Percentiles rank a stretch among this genome's conserved stretches.
These are phyloP conservation scores for Proliferodiscus dingleyae DNA, from an alignment of 2,329 filamentous ascomycete genomes.

Conservation along the genomic window DNA sequence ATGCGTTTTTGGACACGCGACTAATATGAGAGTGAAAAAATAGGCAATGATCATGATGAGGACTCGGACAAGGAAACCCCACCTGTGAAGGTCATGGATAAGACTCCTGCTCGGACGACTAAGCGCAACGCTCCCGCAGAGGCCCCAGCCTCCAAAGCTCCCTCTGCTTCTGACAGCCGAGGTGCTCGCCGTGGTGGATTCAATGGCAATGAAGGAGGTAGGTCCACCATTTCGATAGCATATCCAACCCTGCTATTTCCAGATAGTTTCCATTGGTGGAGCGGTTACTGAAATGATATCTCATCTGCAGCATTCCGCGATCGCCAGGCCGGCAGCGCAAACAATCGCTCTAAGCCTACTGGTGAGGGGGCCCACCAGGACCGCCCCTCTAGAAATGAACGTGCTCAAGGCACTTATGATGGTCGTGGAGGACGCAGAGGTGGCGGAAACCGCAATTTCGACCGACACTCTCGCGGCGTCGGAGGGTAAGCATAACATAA, in stretches of 20 bases:
- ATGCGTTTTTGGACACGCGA: constrained; percentile 22
- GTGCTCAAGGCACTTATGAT: constrained; percentile 53
- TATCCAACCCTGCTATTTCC: neutral
- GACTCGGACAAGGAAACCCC: constrained; percentile 69
- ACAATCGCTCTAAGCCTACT: constrained; percentile 76
- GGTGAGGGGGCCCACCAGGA: constrained; percentile 60
- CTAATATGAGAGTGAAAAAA: constrained; percentile 25
- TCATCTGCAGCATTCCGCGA: constrained; percentile 73
- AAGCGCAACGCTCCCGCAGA: constrained; percentile 86
- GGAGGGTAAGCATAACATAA: constrained; percentile 24
- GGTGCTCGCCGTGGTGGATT: constrained; percentile 47
- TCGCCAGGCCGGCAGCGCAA: constrained; percentile 71
- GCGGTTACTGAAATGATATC: constrained; percentile 7
- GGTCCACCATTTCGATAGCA: constrained; percentile 36
- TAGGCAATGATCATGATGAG: constrained; percentile 56
- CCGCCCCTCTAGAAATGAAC: constrained; percentile 35
- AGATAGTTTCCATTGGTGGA: neutral
- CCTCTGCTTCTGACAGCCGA: constrained; percentile 22
- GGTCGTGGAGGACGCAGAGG: constrained; percentile 47
- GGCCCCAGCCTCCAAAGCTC: constrained; percentile 45
- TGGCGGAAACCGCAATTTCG: constrained; percentile 29
- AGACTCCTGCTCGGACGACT: constrained; percentile 63
- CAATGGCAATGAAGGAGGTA: constrained; percentile 83
- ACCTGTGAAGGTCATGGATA: constrained; percentile 86
- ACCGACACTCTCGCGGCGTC: constrained; percentile 34